Conservation (phyloP, 192 early-diverging fungal genomes). For the Funneliformis mosseae region DNA sequence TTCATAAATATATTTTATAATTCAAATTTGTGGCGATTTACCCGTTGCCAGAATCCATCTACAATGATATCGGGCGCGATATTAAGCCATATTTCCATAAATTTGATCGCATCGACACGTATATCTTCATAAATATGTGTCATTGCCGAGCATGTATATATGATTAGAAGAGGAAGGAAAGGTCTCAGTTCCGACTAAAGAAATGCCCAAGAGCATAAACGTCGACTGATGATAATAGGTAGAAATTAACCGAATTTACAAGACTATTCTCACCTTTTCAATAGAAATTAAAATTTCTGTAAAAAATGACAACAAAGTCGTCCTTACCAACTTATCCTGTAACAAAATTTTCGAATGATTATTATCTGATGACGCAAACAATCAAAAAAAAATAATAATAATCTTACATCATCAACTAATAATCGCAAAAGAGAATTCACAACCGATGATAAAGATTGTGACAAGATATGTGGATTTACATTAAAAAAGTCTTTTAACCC, state of each 20-base stretch:
- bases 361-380: not conserved
- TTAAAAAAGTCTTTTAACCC: constrained; percentile 53
- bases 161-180: constrained; percentile 76
- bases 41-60: constrained; percentile 67
- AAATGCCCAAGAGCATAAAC: not conserved
- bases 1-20: constrained; percentile 12
- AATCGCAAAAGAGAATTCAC: constrained; percentile 52
- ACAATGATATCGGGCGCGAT: constrained; percentile 64
- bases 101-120: constrained; percentile 75
- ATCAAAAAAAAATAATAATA: not conserved
- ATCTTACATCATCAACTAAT: constrained; percentile 56
- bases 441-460: constrained; percentile 46
- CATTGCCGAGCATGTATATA: constrained; percentile 84
- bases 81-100: constrained; percentile 74
- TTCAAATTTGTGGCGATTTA: constrained; percentile 34
- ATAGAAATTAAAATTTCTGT: constrained; percentile 37
- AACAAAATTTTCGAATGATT: not conserved
- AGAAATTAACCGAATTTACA: not conserved
- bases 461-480: constrained; percentile 46
- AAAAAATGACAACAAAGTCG: constrained; percentile 41
- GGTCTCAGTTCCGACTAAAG: constrained; percentile 66
- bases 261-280: constrained; percentile 37
- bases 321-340: constrained; percentile 48
- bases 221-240: not conserved
- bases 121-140: constrained; percentile 89